These are phyloP conservation scores for Ceratobasidium sp. DNA, from an alignment of 1,284 basidiomycete genomes.

Conservation along the genomic window DNA sequence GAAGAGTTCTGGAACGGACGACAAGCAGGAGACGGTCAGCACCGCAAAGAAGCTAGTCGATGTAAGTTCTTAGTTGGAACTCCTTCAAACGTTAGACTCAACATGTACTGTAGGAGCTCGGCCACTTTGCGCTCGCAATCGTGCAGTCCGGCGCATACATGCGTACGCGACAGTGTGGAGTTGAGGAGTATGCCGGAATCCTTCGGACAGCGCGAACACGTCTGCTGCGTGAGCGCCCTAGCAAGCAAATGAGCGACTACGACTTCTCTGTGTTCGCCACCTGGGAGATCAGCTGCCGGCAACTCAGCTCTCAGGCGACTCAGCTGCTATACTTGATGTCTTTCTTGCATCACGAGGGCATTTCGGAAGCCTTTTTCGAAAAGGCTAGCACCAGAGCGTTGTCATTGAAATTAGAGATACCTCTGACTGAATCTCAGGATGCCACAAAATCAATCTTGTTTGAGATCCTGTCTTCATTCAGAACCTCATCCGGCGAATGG, in stretches of 20 bases:
- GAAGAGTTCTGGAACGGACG: not conserved
- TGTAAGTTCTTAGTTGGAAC: not conserved
- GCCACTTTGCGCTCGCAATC: constrained; percentile 1
- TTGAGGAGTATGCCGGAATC: not conserved
- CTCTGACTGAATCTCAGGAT: not conserved
- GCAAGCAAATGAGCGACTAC: not conserved
- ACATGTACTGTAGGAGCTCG: constrained; percentile 1
- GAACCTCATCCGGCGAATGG: not conserved
- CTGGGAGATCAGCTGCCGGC: not conserved
- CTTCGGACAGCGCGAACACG: not conserved
- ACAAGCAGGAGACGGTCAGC: not conserved
- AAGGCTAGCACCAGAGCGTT: too few relatives aligned
- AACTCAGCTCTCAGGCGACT: not conserved
- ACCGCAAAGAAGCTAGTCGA: not conserved
- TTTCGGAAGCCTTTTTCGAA: constrained; percentile 15
- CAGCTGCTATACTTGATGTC: constrained; percentile 6
- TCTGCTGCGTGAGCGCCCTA: not conserved
- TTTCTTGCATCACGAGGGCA: constrained; percentile 19
- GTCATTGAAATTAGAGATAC: too few relatives aligned
- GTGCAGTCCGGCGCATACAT: constrained; percentile 27
- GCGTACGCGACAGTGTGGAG: not conserved
- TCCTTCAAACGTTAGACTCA: not conserved
- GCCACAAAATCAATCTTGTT: not conserved
- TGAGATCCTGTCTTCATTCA: not conserved
- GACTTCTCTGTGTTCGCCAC: not conserved